phyloP scores from a whole-genome alignment of 306 rosid species.

The Luffa aegyptiaca region DNA sequence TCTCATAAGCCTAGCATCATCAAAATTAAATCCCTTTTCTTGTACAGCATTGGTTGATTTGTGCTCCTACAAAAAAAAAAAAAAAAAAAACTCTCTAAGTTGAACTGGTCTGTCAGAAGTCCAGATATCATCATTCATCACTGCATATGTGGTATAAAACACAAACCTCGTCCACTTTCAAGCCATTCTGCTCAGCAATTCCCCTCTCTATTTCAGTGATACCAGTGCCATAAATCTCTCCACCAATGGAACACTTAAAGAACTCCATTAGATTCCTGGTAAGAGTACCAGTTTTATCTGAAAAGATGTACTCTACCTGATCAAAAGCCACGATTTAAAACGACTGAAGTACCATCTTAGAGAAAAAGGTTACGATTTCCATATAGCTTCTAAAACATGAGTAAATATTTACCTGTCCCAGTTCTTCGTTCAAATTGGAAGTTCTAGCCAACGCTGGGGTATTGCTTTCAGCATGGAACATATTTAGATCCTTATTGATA shows the following conservation, averaged over 20 bases:
- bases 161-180: constrained; percentile 45
- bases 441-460: constrained; percentile 98
- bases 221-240: constrained; percentile 84
- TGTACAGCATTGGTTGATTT: constrained; percentile 38
- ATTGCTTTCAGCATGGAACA: constrained; percentile 81
- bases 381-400: not conserved
- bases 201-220: constrained; percentile 90
- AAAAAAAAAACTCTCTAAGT: not conserved
- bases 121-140: not conserved
- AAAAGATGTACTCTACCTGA: constrained; percentile 96
- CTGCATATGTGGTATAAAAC: not conserved
- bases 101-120: not conserved
- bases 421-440: constrained; percentile 96
- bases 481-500: constrained; percentile 81
- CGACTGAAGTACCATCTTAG: not conserved
- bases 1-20: constrained; percentile 74
- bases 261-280: constrained; percentile 98
- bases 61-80: constrained; percentile 28
- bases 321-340: constrained; percentile 15
- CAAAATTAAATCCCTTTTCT: constrained; percentile 92
- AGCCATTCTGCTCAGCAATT: constrained; percentile 60
- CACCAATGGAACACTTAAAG: constrained; percentile 98
- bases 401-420: constrained; percentile 66
- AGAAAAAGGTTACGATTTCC: not conserved
- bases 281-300: constrained; percentile 97